These are phyloP conservation scores for Knufia petricola DNA, from an alignment of 2,329 filamentous ascomycete species.

Conservation along the genomic window DNA sequence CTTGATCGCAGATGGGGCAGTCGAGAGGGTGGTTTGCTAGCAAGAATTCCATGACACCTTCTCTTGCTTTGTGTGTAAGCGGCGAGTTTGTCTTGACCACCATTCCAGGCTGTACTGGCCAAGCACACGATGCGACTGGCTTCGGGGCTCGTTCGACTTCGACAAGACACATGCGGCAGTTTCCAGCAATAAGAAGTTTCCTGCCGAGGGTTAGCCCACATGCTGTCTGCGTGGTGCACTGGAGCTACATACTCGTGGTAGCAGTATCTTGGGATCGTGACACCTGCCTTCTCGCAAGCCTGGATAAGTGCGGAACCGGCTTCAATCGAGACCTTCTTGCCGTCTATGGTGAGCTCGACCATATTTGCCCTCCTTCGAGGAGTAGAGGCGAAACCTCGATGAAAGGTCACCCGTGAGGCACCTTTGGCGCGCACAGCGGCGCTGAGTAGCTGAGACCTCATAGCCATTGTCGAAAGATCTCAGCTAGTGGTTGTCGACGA, in stretches of 20 bases:
- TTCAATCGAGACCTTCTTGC: constrained; percentile 97
- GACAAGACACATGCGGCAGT: constrained; percentile 98
- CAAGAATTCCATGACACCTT: constrained; percentile 98
- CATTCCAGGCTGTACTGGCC: constrained; percentile 98
- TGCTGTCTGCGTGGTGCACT: constrained; percentile 7
- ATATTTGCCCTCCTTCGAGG: constrained; percentile 66
- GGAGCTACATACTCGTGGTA: constrained; percentile 74
- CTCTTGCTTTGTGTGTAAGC: constrained; percentile 90
- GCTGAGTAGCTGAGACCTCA: constrained; percentile 57
- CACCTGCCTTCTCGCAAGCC: constrained; percentile 95
- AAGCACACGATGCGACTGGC: constrained; percentile 94
- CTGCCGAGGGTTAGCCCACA: constrained; percentile 35
- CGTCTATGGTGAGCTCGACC: constrained; percentile 95
- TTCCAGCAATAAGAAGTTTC: constrained; percentile 97
- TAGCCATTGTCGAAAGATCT: constrained; percentile 33
- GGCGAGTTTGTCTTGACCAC: constrained; percentile 98
- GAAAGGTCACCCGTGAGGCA: constrained; percentile 46
- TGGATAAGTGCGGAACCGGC: constrained; percentile 96
- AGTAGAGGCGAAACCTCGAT: constrained; percentile 74
- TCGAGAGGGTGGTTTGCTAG: constrained; percentile 93
- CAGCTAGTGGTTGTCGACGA: constrained; percentile 16
- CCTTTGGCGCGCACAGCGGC: constrained; percentile 47
- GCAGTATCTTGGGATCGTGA: constrained; percentile 89
- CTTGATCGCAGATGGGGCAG: constrained; percentile 96
- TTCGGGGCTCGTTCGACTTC: constrained; percentile 96